Base-by-base conservation (phyloP, 2,329 filamentous ascomycete species). In the Aureobasidium sp. region DNA sequence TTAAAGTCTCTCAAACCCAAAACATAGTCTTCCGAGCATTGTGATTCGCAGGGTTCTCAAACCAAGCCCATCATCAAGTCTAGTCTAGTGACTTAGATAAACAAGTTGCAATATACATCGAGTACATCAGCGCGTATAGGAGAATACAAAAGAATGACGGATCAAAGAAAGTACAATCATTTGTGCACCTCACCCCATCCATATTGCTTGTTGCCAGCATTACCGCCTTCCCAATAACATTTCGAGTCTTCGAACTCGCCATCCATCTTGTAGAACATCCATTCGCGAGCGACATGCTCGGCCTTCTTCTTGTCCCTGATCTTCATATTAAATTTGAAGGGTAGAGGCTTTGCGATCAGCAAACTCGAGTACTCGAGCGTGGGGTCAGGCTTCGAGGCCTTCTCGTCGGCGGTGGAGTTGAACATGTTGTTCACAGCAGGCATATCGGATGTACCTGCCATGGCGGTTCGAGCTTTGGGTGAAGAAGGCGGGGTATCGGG, bases 271-370 rank as follows among this genome's bases (percentile, higher is more conserved):
- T 72, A 69, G 45, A 76, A 68, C 14, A 67, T 63, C 65, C 73
- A 79, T 42, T 74, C 59, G n/a, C 65, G 60, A 13, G 71, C 67
- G 1, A 75, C 69, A 27, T 68, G 67, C 8, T 67, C 67, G 2
- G 70, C 73, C 8, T 75, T 71, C 5, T 64, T 64, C 16, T 65
- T 54, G 48, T 69, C 63, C 3, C 77, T 72, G 4, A 77, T 70
- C 48, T 61, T 67, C 29, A 79, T 68, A 11, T 72, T 61, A 64
- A 79, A 78, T 44, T 73, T 70, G 69, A 79, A 79, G 0, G 76
- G 77, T 16, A 75, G 65, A 1, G 77, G 77, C 62, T 79, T 78
- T 1, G 77, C 76, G 49, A 78, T 79, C 36, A 79, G 71, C 11
- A 79, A 66, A 13, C 73, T 76, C 13, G 74, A 73, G 66, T 73